These are phyloP conservation scores for Moesziomyces antarcticus DNA, from an alignment of 1,284 basidiomycete genomes.

Conservation along the genomic window DNA sequence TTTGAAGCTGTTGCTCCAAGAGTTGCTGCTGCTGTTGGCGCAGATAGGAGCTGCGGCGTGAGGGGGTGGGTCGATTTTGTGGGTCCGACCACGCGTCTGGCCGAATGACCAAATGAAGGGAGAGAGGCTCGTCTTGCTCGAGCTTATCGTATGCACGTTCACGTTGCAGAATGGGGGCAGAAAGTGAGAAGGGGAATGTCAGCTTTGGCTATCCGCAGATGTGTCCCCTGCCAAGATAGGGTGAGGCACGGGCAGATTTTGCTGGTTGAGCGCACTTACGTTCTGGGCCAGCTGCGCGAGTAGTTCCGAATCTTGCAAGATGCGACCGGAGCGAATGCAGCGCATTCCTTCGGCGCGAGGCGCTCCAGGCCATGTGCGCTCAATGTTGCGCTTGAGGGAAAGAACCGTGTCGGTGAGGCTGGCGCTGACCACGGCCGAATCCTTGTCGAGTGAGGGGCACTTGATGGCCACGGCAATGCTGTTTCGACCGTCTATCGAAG, in stretches of 20 bases:
- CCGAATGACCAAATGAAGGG: slow-evolving; percentile 62
- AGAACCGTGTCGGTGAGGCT: slow-evolving; percentile 18
- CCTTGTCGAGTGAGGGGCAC: slow-evolving; percentile 48
- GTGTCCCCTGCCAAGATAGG: neutral
- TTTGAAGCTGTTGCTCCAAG: slow-evolving; percentile 5
- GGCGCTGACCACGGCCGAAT: slow-evolving; percentile 31
- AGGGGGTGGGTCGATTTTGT: slow-evolving; percentile 46
- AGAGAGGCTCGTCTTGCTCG: slow-evolving; percentile 33
- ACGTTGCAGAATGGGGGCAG: neutral
- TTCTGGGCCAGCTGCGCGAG: slow-evolving; percentile 24
- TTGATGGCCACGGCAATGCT: slow-evolving; percentile 41
- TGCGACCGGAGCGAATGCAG: slow-evolving; percentile 54
- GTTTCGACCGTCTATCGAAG: neutral
- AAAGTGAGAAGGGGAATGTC: slow-evolving; percentile 3
- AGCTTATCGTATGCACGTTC: slow-evolving; percentile 11
- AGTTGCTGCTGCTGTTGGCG: slow-evolving; percentile 24
- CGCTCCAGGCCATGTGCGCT: slow-evolving; percentile 45
- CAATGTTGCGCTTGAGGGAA: slow-evolving; percentile 48
- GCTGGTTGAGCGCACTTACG: slow-evolving; percentile 16
- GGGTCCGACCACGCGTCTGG: slow-evolving; percentile 62
- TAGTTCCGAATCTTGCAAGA: slow-evolving; percentile 41
- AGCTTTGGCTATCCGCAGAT: too few relatives aligned
- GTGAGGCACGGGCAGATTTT: neutral
- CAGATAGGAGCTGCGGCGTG: slow-evolving; percentile 40
- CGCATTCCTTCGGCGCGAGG: slow-evolving; percentile 56